These are phyloP conservation scores for Cryptosporidium meleagridis DNA, from an alignment of 169 alveolate species.

Conservation along the genomic window DNA sequence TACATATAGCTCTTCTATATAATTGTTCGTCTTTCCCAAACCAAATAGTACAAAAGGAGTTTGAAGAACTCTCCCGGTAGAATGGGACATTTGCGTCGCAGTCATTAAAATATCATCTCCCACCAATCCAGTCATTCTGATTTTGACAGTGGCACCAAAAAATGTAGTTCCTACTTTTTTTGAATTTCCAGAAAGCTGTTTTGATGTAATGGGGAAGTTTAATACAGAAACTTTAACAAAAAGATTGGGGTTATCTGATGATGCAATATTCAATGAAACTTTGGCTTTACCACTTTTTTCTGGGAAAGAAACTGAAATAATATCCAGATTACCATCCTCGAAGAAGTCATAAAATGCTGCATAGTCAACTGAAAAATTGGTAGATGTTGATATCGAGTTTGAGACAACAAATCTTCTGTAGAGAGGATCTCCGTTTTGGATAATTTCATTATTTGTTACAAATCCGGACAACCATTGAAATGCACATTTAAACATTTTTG, in stretches of 20 bases:
- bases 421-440: constrained; percentile 14
- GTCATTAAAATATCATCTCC: constrained; percentile 55
- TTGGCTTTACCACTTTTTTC: background rate
- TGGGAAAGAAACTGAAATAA: constrained; percentile 77
- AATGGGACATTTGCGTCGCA: constrained; percentile 79
- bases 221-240: constrained; percentile 40
- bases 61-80: constrained; percentile 78
- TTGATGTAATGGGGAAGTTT: background rate
- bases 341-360: constrained; percentile 80
- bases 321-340: constrained; percentile 80
- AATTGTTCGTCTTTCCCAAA: constrained; percentile 87
- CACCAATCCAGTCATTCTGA: constrained; percentile 38
- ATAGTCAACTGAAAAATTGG: constrained; percentile 38
- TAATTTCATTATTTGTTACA: background rate
- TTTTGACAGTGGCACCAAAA: constrained; percentile 49
- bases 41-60: constrained; percentile 81
- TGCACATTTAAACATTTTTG: background rate
- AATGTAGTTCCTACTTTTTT: constrained; percentile 16
- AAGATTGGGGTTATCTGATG: constrained; percentile 21
- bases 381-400: background rate
- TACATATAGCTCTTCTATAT: constrained; percentile 86
- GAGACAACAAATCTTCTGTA: constrained; percentile 48
- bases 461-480: constrained; percentile 17
- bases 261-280: constrained; percentile 20
- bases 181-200: background rate